Base-by-base conservation (phyloP, 1,284 basidiomycete genomes). In the Ustilago xerochloae region DNA sequence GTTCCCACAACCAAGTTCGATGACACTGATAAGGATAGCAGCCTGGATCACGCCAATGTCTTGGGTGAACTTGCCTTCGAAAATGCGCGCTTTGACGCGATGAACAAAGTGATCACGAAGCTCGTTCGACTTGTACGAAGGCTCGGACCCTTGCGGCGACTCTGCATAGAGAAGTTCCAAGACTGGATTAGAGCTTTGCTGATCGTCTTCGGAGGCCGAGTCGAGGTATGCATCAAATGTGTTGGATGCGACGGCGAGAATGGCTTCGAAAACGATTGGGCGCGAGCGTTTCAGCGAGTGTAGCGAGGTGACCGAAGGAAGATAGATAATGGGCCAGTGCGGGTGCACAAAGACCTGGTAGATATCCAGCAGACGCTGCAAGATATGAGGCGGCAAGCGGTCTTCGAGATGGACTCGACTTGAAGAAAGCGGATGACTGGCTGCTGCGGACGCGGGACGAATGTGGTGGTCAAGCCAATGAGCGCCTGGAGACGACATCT, bases 261-360 rank as follows among this genome's bases (percentile, higher is more conserved):
- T 64, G 45, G 72, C 75, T 33, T 78, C 66, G 30, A 74, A 78
- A 2, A 78, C 55, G 26, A 75, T 55, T 20, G 75, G 75, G 28
- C 64, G 50, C 10, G 59, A 41, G 6, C 50, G 49, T 30, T 54
- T 60, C 46, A 78, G 69, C 32, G 63, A 62, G 20, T 66, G 67
- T 3, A 78, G 67, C 33, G 72, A 71, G 10, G 63, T 53, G 52
- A 78, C 32, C n/a, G 73, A 65, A 3, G 75, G 75, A 7, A 74
- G 58, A 26, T 78, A 78, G 61, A 78, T 52, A 62, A 78, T 68
- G 32, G 75, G 75, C 75, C 75, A 78, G 29, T 75, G 75, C 20
- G 75, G 71, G 52, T 78, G 75, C 9, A 75, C 59, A 45, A 75
- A 78, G 22, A 65, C 63, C 24, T 59, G 60, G 50, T 75, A 78